Evolutionary conservation across 805 yeast species (phyloP).

Genomic region (Tetrapisispora namnaoensis): DNA sequence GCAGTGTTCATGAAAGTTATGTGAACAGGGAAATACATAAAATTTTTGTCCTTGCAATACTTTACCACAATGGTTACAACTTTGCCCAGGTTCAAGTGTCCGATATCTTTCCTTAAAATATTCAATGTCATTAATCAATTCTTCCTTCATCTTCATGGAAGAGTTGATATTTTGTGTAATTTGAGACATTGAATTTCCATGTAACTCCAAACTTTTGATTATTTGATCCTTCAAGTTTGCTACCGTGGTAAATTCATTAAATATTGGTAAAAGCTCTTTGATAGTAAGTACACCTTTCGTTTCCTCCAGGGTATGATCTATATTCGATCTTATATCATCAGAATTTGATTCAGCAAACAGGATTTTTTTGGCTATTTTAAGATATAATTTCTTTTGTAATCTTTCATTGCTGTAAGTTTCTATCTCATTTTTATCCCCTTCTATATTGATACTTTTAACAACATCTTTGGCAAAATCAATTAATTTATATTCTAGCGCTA

Average conservation of each 20-base stretch:
- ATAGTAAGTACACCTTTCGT: conserved; percentile 49
- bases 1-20: conserved; percentile 85
- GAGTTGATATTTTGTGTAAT: conserved; percentile 68
- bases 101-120: conserved; percentile 46
- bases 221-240: conserved; percentile 79
- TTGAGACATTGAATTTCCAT: conserved; percentile 55
- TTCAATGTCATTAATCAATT: conserved; percentile 50
- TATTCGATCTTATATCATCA: conserved; percentile 24
- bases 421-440: conserved; percentile 14
- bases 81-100: conserved; percentile 71
- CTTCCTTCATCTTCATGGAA: conserved; percentile 51
- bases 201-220: conserved; percentile 64
- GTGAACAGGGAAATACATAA: conserved; percentile 80
- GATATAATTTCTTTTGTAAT: conserved; percentile 63
- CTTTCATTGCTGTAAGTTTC: conserved; percentile 10
- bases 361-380: conserved; percentile 39
- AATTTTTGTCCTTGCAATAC: conserved; percentile 66
- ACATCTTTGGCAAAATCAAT: conserved; percentile 20
- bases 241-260: conserved; percentile 75
- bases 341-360: conserved; percentile 17
- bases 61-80: conserved; percentile 64
- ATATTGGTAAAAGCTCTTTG: conserved; percentile 72
- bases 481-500: conserved; percentile 56
- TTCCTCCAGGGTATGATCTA: conserved; percentile 32
- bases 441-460: conserved; percentile 28